Evolutionary conservation across 2,329 filamentous ascomycete species (phyloP).

Genomic region (Colletotrichum lentis): DNA sequence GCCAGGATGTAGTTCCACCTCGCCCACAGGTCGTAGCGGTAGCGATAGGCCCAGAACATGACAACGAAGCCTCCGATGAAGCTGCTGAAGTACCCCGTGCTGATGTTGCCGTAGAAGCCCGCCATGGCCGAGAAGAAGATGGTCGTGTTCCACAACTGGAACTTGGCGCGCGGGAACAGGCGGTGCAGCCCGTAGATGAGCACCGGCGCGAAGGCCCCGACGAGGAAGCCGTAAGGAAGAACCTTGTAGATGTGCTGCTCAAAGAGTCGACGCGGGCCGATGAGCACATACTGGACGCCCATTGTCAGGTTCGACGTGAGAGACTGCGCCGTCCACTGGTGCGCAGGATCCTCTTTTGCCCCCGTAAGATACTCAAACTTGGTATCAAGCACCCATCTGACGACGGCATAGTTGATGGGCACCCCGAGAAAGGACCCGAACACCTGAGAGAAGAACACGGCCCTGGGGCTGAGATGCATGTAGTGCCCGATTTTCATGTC

Average conservation of each 20-base stretch:
- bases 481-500: conserved; percentile 56
- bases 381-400: conserved; percentile 66
- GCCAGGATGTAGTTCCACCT: conserved; percentile 69
- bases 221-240: conserved; percentile 62
- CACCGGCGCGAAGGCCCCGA: conserved; percentile 56
- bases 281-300: conserved; percentile 67
- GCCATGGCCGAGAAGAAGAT: conserved; percentile 67
- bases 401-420: conserved; percentile 68
- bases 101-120: conserved; percentile 68
- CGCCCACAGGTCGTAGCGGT: conserved; percentile 64
- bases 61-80: conserved; percentile 68
- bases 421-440: conserved; percentile 67
- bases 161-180: conserved; percentile 61
- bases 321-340: conserved; percentile 68
- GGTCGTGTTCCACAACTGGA: conserved; percentile 67
- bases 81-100: conserved; percentile 64
- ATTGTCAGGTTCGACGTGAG: conserved; percentile 61
- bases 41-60: conserved; percentile 66
- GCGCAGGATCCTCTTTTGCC: conserved; percentile 59
- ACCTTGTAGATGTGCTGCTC: conserved; percentile 55
- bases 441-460: conserved; percentile 68
- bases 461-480: conserved; percentile 66
- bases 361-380: conserved; percentile 65
- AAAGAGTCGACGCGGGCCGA: conserved; percentile 56
- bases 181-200: conserved; percentile 61